phyloP scores from a whole-genome alignment of 2,329 filamentous ascomycete genomes.

The Dactylellina parvicollis region DNA sequence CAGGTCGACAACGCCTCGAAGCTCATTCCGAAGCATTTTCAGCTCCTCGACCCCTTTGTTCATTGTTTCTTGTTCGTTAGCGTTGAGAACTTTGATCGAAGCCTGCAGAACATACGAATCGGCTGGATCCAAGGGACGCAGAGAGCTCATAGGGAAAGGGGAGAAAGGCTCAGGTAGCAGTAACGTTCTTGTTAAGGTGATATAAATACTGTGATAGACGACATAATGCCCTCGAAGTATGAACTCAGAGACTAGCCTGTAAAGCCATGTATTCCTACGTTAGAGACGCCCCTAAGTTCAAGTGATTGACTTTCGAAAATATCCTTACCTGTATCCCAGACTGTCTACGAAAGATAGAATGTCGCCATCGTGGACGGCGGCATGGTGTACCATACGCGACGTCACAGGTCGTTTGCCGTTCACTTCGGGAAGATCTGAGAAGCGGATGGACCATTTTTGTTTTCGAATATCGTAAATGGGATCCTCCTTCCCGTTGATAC shows the following conservation, averaged over 20 bases:
- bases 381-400: conserved; percentile 48
- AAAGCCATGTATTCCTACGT: conserved; percentile 35
- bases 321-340: conserved; percentile 56
- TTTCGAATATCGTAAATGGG: conserved; percentile 53
- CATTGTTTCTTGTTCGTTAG: conserved; percentile 57
- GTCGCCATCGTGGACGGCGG: conserved; percentile 54
- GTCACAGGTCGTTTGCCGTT: conserved; percentile 55
- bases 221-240: conserved; percentile 37
- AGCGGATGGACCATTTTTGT: conserved; percentile 56
- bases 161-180: conserved; percentile 27
- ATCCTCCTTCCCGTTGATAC: neutral
- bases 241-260: conserved; percentile 53
- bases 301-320: neutral
- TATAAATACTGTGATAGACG: conserved; percentile 35
- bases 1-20: conserved; percentile 57
- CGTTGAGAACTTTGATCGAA: conserved; percentile 55
- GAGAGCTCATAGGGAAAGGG: conserved; percentile 52
- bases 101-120: conserved; percentile 57
- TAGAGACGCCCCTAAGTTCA: conserved; percentile 29
- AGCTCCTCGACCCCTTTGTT: conserved; percentile 55
- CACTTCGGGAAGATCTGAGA: conserved; percentile 57
- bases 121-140: conserved; percentile 54
- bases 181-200: conserved; percentile 27
- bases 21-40: conserved; percentile 54
- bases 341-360: conserved; percentile 56